Evolutionary conservation across 2,329 filamentous ascomycete species (phyloP).

Genomic region (Aspergillus arachidicola): DNA sequence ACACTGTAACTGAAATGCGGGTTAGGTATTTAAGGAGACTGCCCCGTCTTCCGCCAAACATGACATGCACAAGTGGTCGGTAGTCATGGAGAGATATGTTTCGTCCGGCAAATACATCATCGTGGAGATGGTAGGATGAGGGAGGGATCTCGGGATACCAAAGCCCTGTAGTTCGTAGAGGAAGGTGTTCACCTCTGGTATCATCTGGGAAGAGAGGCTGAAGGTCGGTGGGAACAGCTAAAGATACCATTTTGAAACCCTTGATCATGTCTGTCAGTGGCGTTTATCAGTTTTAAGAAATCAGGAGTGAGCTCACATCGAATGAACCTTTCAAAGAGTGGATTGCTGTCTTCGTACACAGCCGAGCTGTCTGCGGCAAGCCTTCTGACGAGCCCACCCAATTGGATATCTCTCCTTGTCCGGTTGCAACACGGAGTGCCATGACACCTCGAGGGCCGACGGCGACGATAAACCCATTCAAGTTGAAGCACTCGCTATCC

Average conservation of each 20-base stretch:
- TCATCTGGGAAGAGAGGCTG: slow-evolving; percentile 14
- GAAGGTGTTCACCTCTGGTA: slow-evolving; percentile 11
- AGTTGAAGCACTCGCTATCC: neutral
- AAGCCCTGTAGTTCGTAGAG: slow-evolving; percentile 19
- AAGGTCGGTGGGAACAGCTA: slow-evolving; percentile 18
- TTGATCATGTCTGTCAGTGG: neutral
- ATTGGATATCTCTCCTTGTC: slow-evolving; percentile 15
- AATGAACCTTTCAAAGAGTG: slow-evolving; percentile 19
- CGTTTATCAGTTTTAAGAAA: neutral
- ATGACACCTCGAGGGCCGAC: slow-evolving; percentile 21
- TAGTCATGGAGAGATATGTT: slow-evolving; percentile 13
- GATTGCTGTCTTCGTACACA: slow-evolving; percentile 21
- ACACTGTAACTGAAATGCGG: slow-evolving; percentile 22
- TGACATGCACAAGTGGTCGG: slow-evolving; percentile 20
- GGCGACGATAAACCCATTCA: slow-evolving; percentile 21
- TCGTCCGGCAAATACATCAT: slow-evolving; percentile 12
- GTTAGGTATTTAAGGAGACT: slow-evolving; percentile 21
- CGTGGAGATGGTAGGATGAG: slow-evolving; percentile 16
- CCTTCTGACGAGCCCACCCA: slow-evolving; percentile 20
- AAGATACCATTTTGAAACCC: slow-evolving; percentile 23
- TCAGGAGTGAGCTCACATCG: slow-evolving; percentile 15
- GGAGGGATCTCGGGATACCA: slow-evolving; percentile 25
- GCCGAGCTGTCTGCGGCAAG: slow-evolving; percentile 18
- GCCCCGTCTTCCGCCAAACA: slow-evolving; percentile 23
- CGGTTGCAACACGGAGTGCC: slow-evolving; percentile 18